phyloP scores from a whole-genome alignment of 83 land plant genomes.

The Larix sibirica region DNA sequence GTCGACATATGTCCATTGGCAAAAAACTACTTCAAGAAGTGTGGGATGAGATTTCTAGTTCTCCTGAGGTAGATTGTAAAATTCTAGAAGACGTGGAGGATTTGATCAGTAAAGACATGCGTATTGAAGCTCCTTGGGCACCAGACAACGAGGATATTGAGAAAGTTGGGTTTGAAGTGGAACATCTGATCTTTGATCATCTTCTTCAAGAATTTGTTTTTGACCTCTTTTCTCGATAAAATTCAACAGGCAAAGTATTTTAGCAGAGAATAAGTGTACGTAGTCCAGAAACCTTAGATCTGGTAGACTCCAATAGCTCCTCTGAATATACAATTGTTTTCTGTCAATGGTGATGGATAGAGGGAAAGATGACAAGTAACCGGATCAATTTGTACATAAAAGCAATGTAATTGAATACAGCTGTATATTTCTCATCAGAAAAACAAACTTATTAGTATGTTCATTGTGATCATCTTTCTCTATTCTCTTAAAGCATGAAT shows the following conservation, averaged over 20 bases:
- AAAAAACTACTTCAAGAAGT: slow-evolving; percentile 13
- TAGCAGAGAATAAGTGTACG: not conserved
- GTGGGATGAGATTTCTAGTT: slow-evolving; percentile 19
- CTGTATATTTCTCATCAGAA: not conserved
- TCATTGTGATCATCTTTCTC: no score
- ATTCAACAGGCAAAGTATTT: not conserved
- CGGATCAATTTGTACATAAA: not conserved
- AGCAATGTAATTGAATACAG: not conserved
- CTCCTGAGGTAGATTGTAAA: slow-evolving; percentile 22
- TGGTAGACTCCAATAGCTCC: not conserved
- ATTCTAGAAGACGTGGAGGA: slow-evolving; percentile 22
- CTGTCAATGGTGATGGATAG: not conserved
- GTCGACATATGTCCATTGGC: not conserved
- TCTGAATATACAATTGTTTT: not conserved
- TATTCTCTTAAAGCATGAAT: no score
- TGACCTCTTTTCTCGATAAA: slow-evolving; percentile 1
- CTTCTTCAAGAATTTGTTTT: slow-evolving; percentile 10
- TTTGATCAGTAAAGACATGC: slow-evolving; percentile 19
- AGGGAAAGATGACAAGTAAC: not conserved
- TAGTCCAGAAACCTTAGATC: not conserved
- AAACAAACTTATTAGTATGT: no score
- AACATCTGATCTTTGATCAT: not conserved
- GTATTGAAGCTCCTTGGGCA: not conserved
- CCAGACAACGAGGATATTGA: slow-evolving; percentile 10
- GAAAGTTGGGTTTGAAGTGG: not conserved